phyloP scores from a whole-genome alignment of 176 grass and related monocot species.

The Puccinellia tenuiflora region DNA sequence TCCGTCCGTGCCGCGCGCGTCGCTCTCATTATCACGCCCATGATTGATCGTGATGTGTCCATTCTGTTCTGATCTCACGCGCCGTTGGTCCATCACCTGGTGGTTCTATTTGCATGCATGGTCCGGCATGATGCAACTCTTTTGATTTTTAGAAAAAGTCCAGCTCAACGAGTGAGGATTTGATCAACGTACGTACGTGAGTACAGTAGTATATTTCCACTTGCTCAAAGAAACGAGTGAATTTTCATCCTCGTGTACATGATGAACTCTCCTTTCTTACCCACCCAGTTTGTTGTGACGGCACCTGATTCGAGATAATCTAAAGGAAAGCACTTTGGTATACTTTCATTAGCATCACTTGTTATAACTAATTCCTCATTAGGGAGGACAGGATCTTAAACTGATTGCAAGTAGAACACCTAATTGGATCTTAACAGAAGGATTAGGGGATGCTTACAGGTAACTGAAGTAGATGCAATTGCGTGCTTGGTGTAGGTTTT shows the following conservation, averaged over 20 bases:
- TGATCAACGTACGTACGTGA: too few relatives aligned
- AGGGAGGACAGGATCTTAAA: too few relatives aligned
- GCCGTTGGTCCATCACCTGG: background rate
- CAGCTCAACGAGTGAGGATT: too few relatives aligned
- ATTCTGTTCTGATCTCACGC: background rate
- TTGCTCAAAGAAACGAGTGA: background rate
- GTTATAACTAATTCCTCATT: too few relatives aligned
- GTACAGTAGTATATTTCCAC: background rate
- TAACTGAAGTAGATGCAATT: too few relatives aligned
- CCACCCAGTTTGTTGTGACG: background rate
- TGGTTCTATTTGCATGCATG: background rate
- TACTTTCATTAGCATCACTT: background rate
- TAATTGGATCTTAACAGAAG: too few relatives aligned
- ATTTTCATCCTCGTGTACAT: background rate
- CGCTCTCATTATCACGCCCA: constrained; percentile 11
- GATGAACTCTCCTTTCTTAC: background rate
- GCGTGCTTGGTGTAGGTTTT: too few relatives aligned
- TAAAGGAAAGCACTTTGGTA: background rate
- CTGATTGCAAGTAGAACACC: too few relatives aligned
- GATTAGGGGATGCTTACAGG: too few relatives aligned
- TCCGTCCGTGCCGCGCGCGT: background rate
- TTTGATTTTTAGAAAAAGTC: background rate
- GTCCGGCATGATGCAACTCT: background rate
- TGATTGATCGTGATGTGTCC: background rate
- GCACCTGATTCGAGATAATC: background rate